A percentile compares a stretch with the other conserved stretches of the same genome.
Evolutionary conservation across 805 yeast genomes (phyloP).

Genomic region (Teunomyces atbi): DNA sequence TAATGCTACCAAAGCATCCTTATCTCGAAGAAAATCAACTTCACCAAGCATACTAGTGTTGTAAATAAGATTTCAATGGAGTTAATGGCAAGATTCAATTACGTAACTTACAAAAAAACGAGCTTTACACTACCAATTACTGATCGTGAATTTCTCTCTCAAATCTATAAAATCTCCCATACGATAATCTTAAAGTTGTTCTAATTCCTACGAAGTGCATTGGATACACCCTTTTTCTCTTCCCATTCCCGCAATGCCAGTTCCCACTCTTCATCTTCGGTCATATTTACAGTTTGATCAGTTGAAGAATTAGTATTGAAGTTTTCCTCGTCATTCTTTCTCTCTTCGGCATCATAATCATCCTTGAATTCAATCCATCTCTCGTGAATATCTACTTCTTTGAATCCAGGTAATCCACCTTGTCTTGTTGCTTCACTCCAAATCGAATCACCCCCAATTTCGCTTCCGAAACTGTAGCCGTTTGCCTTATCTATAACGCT

Average conservation of each 20-base stretch:
- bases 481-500: slow-evolving; percentile 83
- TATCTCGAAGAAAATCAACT: not conserved
- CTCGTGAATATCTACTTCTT: slow-evolving; percentile 78
- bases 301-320: not conserved
- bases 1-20: slow-evolving; percentile 2
- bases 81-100: not conserved
- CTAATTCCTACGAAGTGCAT: slow-evolving; percentile 34
- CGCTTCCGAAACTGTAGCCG: slow-evolving; percentile 94
- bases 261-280: slow-evolving; percentile 74
- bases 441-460: slow-evolving; percentile 92
- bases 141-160: too few species aligned
- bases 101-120: not conserved
- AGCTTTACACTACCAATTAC: not conserved
- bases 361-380: slow-evolving; percentile 91
- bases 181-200: not conserved
- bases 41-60: not conserved
- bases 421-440: slow-evolving; percentile 97
- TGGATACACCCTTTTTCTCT: slow-evolving; percentile 17
- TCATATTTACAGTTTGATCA: slow-evolving; percentile 19
- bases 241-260: slow-evolving; percentile 31
- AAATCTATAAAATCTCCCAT: not conserved
- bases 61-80: not conserved
- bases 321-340: slow-evolving; percentile 42
- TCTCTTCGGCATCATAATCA: slow-evolving; percentile 59
- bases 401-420: slow-evolving; percentile 51